Evolutionary conservation across 2,329 filamentous ascomycete species (phyloP).

Genomic region (Epicoccum sorghinum): DNA sequence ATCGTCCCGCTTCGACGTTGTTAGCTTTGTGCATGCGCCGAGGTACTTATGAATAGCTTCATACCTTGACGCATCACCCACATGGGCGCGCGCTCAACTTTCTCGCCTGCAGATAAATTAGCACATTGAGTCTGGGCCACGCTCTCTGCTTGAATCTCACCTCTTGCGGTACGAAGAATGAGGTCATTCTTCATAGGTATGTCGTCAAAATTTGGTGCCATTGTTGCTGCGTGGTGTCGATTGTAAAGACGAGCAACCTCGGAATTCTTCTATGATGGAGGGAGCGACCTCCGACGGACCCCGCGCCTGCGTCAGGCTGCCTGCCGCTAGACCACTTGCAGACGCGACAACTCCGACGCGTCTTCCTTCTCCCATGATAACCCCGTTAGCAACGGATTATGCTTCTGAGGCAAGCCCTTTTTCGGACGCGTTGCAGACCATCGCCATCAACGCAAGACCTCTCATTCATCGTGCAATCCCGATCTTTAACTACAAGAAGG

Average conservation of each 20-base stretch:
- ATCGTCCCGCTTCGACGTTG: conserved; percentile 75
- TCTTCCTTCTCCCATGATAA: neutral
- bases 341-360: conserved; percentile 21
- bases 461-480: neutral
- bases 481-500: neutral
- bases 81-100: conserved; percentile 89
- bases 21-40: conserved; percentile 18
- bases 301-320: conserved; percentile 28
- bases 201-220: conserved; percentile 71
- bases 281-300: conserved; percentile 26
- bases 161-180: conserved; percentile 86
- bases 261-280: conserved; percentile 20
- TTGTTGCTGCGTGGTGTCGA: conserved; percentile 49
- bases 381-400: conserved; percentile 19
- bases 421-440: conserved; percentile 11
- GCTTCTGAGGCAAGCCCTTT: conserved; percentile 20
- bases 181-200: conserved; percentile 87
- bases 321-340: conserved; percentile 22
- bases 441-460: neutral
- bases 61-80: conserved; percentile 99
- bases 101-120: conserved; percentile 67
- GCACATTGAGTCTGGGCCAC: neutral
- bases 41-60: conserved; percentile 19
- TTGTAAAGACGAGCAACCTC: conserved; percentile 13
- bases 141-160: conserved; percentile 53